phyloP scores from a whole-genome alignment of 176 grass and related monocot genomes.

The Eragrostis nindensis region DNA sequence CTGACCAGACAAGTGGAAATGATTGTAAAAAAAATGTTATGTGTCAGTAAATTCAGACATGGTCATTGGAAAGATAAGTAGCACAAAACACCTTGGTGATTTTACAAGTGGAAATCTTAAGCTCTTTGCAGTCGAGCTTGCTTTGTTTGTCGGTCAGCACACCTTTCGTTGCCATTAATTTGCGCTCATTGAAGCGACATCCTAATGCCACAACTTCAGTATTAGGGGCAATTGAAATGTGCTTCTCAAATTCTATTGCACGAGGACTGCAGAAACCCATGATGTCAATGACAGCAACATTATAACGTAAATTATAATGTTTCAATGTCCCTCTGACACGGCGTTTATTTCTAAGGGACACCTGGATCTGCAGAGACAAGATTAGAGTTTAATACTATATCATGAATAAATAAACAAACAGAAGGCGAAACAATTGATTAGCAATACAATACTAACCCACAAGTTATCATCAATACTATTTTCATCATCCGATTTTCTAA shows the following conservation, averaged over 20 bases:
- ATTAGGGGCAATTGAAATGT: background rate
- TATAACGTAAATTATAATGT: no score
- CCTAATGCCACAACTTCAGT: background rate
- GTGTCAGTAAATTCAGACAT: background rate
- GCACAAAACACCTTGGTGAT: constrained; percentile 1
- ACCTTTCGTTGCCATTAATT: constrained; percentile 2
- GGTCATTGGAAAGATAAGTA: background rate
- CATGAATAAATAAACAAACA: background rate
- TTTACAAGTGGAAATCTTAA: background rate
- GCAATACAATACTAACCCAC: background rate
- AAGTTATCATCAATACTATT: background rate
- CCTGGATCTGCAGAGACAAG: background rate
- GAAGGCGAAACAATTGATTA: background rate
- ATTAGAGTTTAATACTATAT: background rate
- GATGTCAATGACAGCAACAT: background rate
- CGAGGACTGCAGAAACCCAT: background rate
- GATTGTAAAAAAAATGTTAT: background rate
- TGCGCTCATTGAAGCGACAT: background rate
- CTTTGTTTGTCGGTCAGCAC: background rate
- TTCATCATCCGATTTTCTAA: background rate
- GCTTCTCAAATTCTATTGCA: background rate
- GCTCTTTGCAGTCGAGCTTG: constrained; percentile 7
- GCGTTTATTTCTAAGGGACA: background rate
- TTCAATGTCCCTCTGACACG: background rate
- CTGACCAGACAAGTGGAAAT: background rate